These are phyloP conservation scores for Penicillium aurantiogriseum DNA, from an alignment of 2,329 filamentous ascomycete species.

Conservation along the genomic window DNA sequence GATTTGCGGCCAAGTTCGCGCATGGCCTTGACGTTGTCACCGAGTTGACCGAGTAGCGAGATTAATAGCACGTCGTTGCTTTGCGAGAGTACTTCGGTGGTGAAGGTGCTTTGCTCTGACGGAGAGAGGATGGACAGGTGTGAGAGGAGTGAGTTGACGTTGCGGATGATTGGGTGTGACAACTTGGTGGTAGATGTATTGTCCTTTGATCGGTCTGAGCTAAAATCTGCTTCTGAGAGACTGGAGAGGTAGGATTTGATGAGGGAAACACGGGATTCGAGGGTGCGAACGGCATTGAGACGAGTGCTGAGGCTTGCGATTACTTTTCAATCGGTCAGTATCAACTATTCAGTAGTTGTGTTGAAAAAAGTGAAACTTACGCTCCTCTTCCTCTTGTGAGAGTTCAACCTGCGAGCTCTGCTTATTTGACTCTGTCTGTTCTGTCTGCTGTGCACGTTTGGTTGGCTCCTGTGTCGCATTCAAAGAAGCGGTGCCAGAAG, in stretches of 20 bases:
- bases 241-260: constrained; percentile 73
- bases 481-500: constrained; percentile 75
- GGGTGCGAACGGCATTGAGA: constrained; percentile 89
- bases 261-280: constrained; percentile 72
- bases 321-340: constrained; percentile 40
- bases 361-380: constrained; percentile 37
- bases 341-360: constrained; percentile 8
- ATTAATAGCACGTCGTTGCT: constrained; percentile 81
- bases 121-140: constrained; percentile 80
- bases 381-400: constrained; percentile 63
- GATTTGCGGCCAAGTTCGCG: constrained; percentile 76
- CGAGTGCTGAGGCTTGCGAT: constrained; percentile 75
- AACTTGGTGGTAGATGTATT: constrained; percentile 52
- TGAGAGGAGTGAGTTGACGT: constrained; percentile 80
- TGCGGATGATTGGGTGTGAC: constrained; percentile 74
- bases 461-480: constrained; percentile 34
- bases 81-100: constrained; percentile 70
- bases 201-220: constrained; percentile 36
- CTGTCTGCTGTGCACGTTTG: constrained; percentile 11
- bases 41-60: constrained; percentile 70
- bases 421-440: constrained; percentile 25
- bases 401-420: constrained; percentile 38
- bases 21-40: constrained; percentile 68
- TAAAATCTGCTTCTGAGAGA: constrained; percentile 64
- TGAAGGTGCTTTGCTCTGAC: constrained; percentile 63